Percentiles rank a stretch among this genome's conserved stretches.
Evolutionary conservation across 805 yeast species (phyloP).

Genomic region (Suhomyces prunicola): DNA sequence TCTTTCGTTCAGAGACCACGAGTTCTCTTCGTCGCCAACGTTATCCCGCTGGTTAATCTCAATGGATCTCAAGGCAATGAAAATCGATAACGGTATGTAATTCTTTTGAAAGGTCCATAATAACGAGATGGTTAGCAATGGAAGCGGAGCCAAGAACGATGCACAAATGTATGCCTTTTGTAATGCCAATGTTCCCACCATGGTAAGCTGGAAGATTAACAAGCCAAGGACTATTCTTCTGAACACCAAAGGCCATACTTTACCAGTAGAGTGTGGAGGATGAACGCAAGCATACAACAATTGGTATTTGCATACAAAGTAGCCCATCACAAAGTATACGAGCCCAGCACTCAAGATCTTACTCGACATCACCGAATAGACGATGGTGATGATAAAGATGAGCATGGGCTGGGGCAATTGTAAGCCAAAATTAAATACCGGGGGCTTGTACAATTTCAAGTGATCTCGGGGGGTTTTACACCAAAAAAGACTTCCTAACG

Average conservation of each 20-base stretch:
- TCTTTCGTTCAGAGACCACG: constrained; percentile 18
- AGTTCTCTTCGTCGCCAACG: constrained; percentile 19
- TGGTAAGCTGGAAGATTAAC: constrained; percentile 80
- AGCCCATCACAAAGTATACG: constrained; percentile 80
- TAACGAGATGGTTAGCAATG: constrained; percentile 60
- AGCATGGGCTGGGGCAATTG: constrained; percentile 89
- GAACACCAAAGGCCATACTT: constrained; percentile 90
- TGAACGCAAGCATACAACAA: constrained; percentile 87
- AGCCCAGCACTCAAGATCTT: constrained; percentile 83
- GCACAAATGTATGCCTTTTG: constrained; percentile 79
- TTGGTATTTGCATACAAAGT: constrained; percentile 87
- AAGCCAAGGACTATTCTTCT: constrained; percentile 80
- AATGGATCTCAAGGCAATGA: constrained; percentile 84
- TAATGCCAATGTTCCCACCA: constrained; percentile 85
- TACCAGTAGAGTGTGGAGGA: constrained; percentile 95
- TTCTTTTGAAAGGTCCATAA: constrained; percentile 80
- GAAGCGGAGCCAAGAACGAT: constrained; percentile 69
- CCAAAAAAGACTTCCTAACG: constrained; percentile 50
- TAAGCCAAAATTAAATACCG: constrained; percentile 87
- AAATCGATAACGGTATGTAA: constrained; percentile 75
- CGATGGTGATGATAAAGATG: constrained; percentile 76
- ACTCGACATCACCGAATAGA: constrained; percentile 86
- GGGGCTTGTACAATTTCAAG: constrained; percentile 75
- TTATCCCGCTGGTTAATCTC: constrained; percentile 38
- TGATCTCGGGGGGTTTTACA: constrained; percentile 84